phyloP scores from a whole-genome alignment of 2,329 filamentous ascomycete species.

The Pestalotiopsis sp. region DNA sequence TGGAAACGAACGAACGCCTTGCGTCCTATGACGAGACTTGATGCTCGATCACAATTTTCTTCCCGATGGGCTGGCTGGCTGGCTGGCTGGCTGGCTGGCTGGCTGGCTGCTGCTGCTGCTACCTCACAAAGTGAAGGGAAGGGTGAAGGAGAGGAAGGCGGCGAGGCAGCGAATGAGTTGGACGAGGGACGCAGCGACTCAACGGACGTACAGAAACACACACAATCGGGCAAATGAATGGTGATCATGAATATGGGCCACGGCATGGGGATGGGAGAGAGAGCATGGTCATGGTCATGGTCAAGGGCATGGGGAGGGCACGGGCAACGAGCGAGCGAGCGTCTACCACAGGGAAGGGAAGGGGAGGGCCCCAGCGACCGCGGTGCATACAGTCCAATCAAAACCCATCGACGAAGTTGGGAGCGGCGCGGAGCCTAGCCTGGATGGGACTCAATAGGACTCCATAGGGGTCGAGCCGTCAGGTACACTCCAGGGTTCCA shows the following conservation, averaged over 20 bases:
- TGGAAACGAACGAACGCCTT: conserved; percentile 3
- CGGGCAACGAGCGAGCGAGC: neutral
- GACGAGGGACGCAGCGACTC: neutral
- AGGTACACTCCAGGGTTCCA: neutral
- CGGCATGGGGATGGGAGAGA: neutral
- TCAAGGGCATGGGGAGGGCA: neutral
- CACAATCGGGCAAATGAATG: conserved; percentile 1
- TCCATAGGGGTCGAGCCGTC: neutral
- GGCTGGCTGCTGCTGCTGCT: too few relatives aligned
- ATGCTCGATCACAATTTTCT: neutral
- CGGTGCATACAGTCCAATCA: conserved; percentile 2
- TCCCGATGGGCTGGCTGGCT: neutral
- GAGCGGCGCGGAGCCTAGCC: conserved; percentile 4
- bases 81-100: too few relatives aligned
- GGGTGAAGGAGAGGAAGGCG: neutral
- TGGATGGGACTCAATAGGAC: neutral
- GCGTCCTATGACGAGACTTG: conserved; percentile 6
- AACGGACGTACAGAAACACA: neutral
- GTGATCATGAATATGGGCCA: conserved; percentile 5
- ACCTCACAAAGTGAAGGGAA: neutral
- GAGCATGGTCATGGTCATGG: neutral
- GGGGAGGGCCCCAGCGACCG: neutral
- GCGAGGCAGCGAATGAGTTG: conserved; percentile 1
- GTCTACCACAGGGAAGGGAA: neutral
- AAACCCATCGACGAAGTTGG: neutral